Percentiles rank a stretch among this genome's conserved stretches.
These are phyloP conservation scores for Pestalotiopsis fici DNA, from an alignment of 2,329 filamentous ascomycete species.

Conservation along the genomic window DNA sequence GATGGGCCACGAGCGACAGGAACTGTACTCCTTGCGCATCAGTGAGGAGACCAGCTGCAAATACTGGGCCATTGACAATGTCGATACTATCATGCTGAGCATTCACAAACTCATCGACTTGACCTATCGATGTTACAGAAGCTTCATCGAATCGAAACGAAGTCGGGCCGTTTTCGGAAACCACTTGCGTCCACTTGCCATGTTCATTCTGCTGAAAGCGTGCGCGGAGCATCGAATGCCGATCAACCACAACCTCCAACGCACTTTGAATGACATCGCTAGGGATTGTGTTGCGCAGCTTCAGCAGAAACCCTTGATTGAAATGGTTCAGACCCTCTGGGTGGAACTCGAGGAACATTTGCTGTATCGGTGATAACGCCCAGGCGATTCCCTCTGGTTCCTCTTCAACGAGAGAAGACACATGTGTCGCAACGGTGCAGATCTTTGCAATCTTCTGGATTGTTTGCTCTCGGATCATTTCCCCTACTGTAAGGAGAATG, in stretches of 20 bases:
- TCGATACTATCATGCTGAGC: neutral
- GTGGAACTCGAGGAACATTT: neutral
- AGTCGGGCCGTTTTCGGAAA: too few species aligned
- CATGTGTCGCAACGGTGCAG: too few species aligned
- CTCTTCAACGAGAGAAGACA: too few species aligned
- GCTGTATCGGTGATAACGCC: neutral
- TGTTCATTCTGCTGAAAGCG: neutral
- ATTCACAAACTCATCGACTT: neutral
- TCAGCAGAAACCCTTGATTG: neutral
- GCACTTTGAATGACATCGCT: neutral
- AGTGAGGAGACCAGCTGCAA: neutral
- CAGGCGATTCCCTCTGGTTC: too few species aligned
- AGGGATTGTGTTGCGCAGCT: neutral
- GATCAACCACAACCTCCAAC: neutral
- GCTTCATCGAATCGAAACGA: neutral
- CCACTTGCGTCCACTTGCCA: neutral
- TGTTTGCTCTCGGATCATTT: too few species aligned
- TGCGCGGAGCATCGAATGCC: neutral
- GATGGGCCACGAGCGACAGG: neutral
- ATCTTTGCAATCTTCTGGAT: too few species aligned
- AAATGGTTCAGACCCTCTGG: neutral
- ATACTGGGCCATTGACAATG: neutral
- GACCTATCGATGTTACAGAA: neutral
- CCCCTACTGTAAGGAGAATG: too few species aligned
- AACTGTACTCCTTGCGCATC: neutral